These are phyloP conservation scores for Pichia sp. DNA, from an alignment of 1,139 yeast species.

Conservation along the genomic window DNA sequence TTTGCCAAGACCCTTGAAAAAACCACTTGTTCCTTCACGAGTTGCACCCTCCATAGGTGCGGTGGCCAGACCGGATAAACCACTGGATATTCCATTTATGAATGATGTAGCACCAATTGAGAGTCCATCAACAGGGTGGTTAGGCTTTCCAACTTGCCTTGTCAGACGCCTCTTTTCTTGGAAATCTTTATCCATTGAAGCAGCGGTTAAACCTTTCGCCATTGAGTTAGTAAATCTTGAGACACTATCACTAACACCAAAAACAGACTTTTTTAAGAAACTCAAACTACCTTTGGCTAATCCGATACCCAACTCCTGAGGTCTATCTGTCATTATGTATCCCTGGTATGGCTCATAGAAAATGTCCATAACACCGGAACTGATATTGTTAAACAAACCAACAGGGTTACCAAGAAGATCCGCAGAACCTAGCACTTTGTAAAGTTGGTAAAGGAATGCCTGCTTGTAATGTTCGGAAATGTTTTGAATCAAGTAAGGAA, in stretches of 20 bases:
- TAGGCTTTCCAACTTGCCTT: slow-evolving; percentile 71
- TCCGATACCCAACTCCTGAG: slow-evolving; percentile 93
- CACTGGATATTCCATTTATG: slow-evolving; percentile 81
- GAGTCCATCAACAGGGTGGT: slow-evolving; percentile 84
- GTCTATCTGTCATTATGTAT: slow-evolving; percentile 86
- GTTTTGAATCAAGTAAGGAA: slow-evolving; percentile 66
- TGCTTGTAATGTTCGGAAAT: slow-evolving; percentile 86
- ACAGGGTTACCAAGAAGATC: slow-evolving; percentile 97
- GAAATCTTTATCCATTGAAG: slow-evolving; percentile 79
- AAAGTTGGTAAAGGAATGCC: slow-evolving; percentile 86
- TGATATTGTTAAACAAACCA: slow-evolving; percentile 85
- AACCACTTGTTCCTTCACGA: slow-evolving; percentile 83
- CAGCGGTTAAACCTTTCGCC: slow-evolving; percentile 90
- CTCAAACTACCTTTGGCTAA: slow-evolving; percentile 94
- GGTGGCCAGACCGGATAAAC: slow-evolving; percentile 82
- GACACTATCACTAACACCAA: slow-evolving; percentile 90
- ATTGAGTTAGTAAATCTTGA: slow-evolving; percentile 90
- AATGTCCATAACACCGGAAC: slow-evolving; percentile 93
- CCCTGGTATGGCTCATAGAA: slow-evolving; percentile 98
- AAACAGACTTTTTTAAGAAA: slow-evolving; percentile 89
- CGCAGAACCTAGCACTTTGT: slow-evolving; percentile 92
- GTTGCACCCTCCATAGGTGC: slow-evolving; percentile 90
- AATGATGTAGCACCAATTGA: slow-evolving; percentile 86
- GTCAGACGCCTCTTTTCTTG: slow-evolving; percentile 73
- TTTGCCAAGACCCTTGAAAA: slow-evolving; percentile 87